A percentile compares a stretch with the other conserved stretches of the same genome.
phyloP scores from a whole-genome alignment of 1,284 basidiomycete genomes.

The Calocybe gambosa region DNA sequence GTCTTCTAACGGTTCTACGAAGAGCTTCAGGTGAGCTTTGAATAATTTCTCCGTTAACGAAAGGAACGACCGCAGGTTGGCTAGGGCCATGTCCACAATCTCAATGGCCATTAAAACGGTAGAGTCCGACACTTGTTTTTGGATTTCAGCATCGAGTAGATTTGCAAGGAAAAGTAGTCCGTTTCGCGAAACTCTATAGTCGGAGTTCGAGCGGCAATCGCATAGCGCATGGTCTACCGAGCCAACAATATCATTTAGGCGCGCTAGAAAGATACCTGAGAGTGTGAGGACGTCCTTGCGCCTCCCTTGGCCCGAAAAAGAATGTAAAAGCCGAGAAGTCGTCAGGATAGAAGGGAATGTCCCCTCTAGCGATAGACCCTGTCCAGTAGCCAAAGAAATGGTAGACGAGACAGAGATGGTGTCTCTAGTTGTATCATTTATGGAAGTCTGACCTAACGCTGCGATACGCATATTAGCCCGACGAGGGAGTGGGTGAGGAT shows the following conservation, averaged over 20 bases:
- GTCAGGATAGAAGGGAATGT: constrained; percentile 17
- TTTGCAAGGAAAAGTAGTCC: constrained; percentile 16
- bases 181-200: constrained; percentile 15
- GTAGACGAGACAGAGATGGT: constrained; percentile 14
- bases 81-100: constrained; percentile 15
- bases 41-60: constrained; percentile 11
- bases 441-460: too few species aligned
- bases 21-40: not conserved
- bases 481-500: too few species aligned
- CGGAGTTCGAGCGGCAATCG: constrained; percentile 17
- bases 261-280: constrained; percentile 16
- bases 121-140: not conserved
- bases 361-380: constrained; percentile 12
- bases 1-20: not conserved
- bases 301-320: constrained; percentile 2
- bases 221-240: constrained; percentile 11
- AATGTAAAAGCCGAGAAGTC: constrained; percentile 12
- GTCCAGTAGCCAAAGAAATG: constrained; percentile 9
- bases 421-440: not conserved
- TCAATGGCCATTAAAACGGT: constrained; percentile 5
- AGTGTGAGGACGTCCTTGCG: constrained; percentile 10
- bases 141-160: constrained; percentile 12
- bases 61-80: constrained; percentile 17
- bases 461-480: too few species aligned
- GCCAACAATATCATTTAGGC: constrained; percentile 16